Evolutionary conservation across 139 green algal genomes (phyloP), one percentile per base, ranked within the genome.

Genomic region (Closterium sp.): DNA sequence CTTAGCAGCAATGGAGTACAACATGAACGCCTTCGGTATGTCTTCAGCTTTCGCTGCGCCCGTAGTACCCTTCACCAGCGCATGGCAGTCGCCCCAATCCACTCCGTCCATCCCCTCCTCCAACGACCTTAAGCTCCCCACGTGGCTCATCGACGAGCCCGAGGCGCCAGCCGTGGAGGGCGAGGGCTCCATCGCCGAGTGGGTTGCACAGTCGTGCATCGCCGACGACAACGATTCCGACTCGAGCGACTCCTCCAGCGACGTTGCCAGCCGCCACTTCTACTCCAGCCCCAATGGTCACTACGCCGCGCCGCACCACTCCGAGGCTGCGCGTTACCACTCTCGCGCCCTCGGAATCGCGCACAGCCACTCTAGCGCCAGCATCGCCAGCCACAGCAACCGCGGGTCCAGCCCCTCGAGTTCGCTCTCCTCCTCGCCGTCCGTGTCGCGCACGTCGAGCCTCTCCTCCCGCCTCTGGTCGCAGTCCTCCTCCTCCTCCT

Each of bases 131-230:
- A 76, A 28, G 23, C 55, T 76, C 55, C 55, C 55, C 55, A 76
- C 55, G 12, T 76, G 55, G 55, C 55, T 76, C 55, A 19, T 76
- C 55, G 55, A 76, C 55, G 55, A 76, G 55, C 55, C 55, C 23
- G 55, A 76, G 55, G 83, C 83, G 83, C 83, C 83, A 21, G 30
- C 83, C 16, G 2, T 7, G 83, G 83, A 86, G 83, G 28, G 30
- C 30, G 83, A 86, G 7, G 83, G 30, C 21, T 33, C 30, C 83
- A 86, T 86, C 30, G 83, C 83, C 30, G 83, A 86, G 83, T 33
- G n/a, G 30, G 30, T 86, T 28, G 83, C 83, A 32, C 83, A 86
- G 83, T 86, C 83, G n/a, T 86, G 83, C 83, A 86, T 86, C 83
- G n/a, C 83, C n/a, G 83, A 86, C 83, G 83, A 86, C 83, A 23